These are phyloP conservation scores for Puccinia horiana DNA, from an alignment of 1,284 basidiomycete species.

Conservation along the genomic window DNA sequence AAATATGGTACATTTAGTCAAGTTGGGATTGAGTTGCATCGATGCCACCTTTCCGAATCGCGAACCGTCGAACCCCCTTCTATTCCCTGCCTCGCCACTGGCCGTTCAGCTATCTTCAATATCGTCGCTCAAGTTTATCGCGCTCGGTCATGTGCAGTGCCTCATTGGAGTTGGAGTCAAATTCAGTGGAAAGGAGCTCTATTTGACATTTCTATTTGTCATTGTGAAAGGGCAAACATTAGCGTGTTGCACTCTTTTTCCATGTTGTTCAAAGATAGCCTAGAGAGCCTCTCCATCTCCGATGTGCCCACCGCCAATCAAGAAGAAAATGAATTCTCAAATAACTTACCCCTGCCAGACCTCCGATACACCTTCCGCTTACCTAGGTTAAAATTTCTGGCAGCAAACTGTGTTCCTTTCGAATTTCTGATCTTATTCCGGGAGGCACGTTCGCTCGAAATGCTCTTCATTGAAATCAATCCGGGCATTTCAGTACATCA, in stretches of 20 bases:
- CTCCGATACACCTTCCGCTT: neutral
- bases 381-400: neutral
- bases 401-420: neutral
- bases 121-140: neutral
- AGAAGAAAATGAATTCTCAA: neutral
- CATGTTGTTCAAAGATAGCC: neutral
- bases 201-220: neutral
- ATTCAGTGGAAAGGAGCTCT: neutral
- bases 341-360: neutral
- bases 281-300: neutral
- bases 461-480: neutral
- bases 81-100: neutral
- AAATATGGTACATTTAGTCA: neutral
- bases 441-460: neutral
- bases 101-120: conserved; percentile 1
- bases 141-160: neutral
- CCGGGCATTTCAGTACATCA: neutral
- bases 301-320: neutral
- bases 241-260: neutral
- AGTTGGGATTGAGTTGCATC: neutral
- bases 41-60: neutral
- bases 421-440: neutral
- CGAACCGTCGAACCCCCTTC: neutral
- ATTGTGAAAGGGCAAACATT: neutral
- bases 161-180: conserved; percentile 6